Evolutionary conservation across 352 stramenopile species (phyloP), one percentile per base, ranked within the genome.

Genomic region (Phytophthora pinifolia): DNA sequence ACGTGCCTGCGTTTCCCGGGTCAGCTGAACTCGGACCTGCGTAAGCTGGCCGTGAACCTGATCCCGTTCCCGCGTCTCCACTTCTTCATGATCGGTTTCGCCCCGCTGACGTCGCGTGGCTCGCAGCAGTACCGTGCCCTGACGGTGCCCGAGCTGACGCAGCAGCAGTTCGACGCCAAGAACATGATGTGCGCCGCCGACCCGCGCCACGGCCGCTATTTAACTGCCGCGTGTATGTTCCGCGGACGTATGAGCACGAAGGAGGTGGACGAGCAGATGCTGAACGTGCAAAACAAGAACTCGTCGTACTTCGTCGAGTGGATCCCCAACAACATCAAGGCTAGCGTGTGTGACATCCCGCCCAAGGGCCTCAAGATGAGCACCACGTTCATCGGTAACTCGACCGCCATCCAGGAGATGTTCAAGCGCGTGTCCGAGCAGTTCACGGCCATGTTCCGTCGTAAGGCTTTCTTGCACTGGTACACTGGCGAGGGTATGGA

Each of bases 401-500:
- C 94, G 63, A 99, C 97, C 4, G 97, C 97, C 34, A 99, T 99
- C 67, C 97, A 99, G 83, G 97, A 99, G 81, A 98, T 99, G 74
- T 99, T 98, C 92, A 99, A 99, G 88, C 97, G 97, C 74, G 97
- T 99, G 31, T 98, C 94, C 20, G 97, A 99, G 75, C 96, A 99
- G 86, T 99, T 99, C 76, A 99, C 96, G 58, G 96, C 98, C 54
- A 99, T 99, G 98, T 99, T 99, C 96, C 96, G 97, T 87, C 93
- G 97, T 77, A 99, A 99, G 92, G 98, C 98, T 69, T 99, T 99
- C 90, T 93, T 99, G 74, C 98, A 99, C 79, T 99, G 98, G 98
- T 99, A 99, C 89, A 99, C 98, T 39, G 97, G 98, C 42, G 98
- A 99, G 83, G 98, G 98, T 75, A 99, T 99, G 98, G 98, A 99